These are phyloP conservation scores for Ocimum tenuiflorum DNA, from an alignment of 257 asterid species.

Conservation along the genomic window DNA sequence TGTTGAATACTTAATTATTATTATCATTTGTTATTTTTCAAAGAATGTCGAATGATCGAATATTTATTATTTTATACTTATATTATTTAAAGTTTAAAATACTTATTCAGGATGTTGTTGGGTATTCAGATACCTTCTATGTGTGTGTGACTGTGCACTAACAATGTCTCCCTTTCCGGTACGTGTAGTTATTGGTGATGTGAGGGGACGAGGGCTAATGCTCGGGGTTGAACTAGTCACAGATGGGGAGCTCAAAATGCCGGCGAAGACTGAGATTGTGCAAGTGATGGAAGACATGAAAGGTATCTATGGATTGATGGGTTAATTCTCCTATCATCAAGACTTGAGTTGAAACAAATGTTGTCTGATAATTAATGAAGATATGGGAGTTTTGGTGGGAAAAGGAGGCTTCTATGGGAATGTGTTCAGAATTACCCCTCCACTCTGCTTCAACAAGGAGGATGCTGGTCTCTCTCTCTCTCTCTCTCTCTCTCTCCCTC, in stretches of 20 bases:
- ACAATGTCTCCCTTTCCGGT: not conserved
- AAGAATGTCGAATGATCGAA: too few species aligned
- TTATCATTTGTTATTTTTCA: too few species aligned
- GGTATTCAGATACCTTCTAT: too few species aligned
- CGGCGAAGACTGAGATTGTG: conserved; percentile 43
- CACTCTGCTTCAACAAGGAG: conserved; percentile 53
- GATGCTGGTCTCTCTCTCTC: conserved; percentile 62
- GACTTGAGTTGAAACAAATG: not conserved
- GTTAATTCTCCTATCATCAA: not conserved
- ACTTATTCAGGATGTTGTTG: too few species aligned
- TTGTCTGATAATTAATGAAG: conserved; percentile 17
- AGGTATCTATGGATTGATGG: conserved; percentile 29
- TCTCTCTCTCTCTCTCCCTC: too few species aligned
- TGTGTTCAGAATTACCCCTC: conserved; percentile 73
- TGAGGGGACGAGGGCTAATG: conserved; percentile 74
- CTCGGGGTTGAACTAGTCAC: conserved; percentile 69
- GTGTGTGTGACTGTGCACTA: not conserved
- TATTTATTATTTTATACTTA: too few species aligned
- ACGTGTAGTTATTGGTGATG: conserved; percentile 59
- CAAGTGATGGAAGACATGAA: conserved; percentile 58
- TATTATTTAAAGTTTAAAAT: too few species aligned
- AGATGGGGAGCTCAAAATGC: conserved; percentile 48
- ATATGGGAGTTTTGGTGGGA: conserved; percentile 61
- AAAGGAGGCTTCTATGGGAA: conserved; percentile 69
- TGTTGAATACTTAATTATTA: too few species aligned